Conservation (phyloP, 345 rosid species). For the Citrus australasica region DNA sequence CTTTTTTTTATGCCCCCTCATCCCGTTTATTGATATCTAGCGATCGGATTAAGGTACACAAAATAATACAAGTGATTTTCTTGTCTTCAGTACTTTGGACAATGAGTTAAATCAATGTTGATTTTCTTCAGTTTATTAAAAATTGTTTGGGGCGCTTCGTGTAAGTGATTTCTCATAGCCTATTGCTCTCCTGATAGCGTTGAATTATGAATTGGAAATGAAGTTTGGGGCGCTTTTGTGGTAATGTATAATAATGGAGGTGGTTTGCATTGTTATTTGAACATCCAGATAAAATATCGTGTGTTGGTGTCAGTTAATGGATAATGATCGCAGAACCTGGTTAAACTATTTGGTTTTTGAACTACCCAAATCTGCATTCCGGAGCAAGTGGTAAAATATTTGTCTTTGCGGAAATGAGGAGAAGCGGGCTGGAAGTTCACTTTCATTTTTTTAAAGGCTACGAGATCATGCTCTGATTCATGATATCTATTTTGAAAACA, state of each 20-base stretch:
- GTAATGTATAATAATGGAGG: background rate
- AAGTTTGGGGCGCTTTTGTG: no score
- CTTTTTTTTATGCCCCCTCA: background rate
- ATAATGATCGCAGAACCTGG: no score
- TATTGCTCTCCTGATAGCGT: background rate
- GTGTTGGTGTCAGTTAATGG: background rate
- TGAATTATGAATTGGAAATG: background rate
- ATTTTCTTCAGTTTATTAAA: background rate
- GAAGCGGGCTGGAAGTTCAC: background rate
- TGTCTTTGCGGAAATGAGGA: no score
- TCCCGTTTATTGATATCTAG: background rate
- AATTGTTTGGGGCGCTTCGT: background rate
- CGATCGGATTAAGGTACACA: background rate
- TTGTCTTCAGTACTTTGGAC: background rate
- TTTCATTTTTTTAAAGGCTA: background rate
- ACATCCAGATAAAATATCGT: background rate
- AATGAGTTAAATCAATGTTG: background rate
- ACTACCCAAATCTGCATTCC: background rate
- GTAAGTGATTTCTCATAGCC: background rate
- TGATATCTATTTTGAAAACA: no score
- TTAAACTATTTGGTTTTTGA: background rate
- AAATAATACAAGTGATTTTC: background rate
- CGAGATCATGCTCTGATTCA: background rate
- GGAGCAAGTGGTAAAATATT: background rate
- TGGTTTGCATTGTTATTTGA: background rate